Conservation (phyloP, 2,329 filamentous ascomycete species). For the Arthrinium phaeospermum region DNA sequence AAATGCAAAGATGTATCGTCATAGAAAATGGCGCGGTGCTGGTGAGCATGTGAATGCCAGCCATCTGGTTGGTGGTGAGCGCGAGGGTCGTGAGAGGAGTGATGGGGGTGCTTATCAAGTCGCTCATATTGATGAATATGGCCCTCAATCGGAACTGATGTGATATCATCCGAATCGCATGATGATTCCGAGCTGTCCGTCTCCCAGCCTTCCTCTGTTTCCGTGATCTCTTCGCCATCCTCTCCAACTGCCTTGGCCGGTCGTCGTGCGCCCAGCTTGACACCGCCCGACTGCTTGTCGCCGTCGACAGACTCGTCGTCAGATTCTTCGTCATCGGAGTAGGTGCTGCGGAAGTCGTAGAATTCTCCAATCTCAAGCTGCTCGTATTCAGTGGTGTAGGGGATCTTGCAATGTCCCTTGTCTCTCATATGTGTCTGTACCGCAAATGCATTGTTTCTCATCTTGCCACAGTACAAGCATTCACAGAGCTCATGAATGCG, state of each 20-base stretch:
- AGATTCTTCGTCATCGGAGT: slow-evolving; percentile 78
- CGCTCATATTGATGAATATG: slow-evolving; percentile 74
- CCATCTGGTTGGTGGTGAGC: slow-evolving; percentile 77
- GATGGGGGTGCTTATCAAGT: slow-evolving; percentile 75
- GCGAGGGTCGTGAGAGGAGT: slow-evolving; percentile 73
- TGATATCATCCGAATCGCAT: slow-evolving; percentile 83
- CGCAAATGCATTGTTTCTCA: slow-evolving; percentile 77
- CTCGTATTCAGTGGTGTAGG: slow-evolving; percentile 85
- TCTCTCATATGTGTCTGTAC: slow-evolving; percentile 98
- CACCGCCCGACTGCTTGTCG: slow-evolving; percentile 61
- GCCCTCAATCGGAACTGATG: slow-evolving; percentile 76
- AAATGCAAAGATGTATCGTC: slow-evolving; percentile 95
- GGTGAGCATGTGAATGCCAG: slow-evolving; percentile 83
- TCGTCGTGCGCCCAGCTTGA: slow-evolving; percentile 72
- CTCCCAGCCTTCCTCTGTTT: slow-evolving; percentile 85
- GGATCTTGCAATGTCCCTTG: slow-evolving; percentile 95
- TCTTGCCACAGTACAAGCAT: slow-evolving; percentile 87
- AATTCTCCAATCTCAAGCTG: slow-evolving; percentile 94
- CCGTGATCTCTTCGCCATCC: slow-evolving; percentile 60
- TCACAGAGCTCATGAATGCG: slow-evolving; percentile 82
- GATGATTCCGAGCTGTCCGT: slow-evolving; percentile 92
- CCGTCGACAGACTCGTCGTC: slow-evolving; percentile 58
- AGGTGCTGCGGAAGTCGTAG: slow-evolving; percentile 96
- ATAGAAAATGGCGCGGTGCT: slow-evolving; percentile 80
- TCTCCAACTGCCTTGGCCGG: slow-evolving; percentile 56